phyloP scores from a whole-genome alignment of 257 asterid genomes.

The Solanum dulcamara region DNA sequence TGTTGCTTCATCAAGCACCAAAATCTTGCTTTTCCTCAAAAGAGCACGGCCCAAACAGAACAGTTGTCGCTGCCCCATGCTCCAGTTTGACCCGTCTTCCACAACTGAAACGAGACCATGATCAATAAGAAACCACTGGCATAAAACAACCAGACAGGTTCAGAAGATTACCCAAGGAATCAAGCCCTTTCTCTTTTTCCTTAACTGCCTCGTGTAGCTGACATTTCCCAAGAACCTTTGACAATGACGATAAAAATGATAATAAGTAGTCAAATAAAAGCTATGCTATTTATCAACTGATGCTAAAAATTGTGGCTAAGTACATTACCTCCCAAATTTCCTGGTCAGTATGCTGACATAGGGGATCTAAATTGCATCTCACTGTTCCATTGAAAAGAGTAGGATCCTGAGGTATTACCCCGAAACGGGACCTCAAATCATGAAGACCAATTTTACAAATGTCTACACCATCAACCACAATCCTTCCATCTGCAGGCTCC shows the following conservation, averaged over 20 bases:
- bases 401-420: slow-evolving; percentile 96
- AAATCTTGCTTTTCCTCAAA: slow-evolving; percentile 68
- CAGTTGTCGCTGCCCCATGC: slow-evolving; percentile 79
- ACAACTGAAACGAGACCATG: slow-evolving; percentile 28
- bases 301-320: background rate
- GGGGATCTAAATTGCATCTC: slow-evolving; percentile 73
- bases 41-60: slow-evolving; percentile 86
- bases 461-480: slow-evolving; percentile 54
- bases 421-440: slow-evolving; percentile 61
- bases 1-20: slow-evolving; percentile 95
- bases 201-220: slow-evolving; percentile 84
- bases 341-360: slow-evolving; percentile 59
- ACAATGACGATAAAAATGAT: background rate
- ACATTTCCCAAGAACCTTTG: slow-evolving; percentile 75
- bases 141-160: background rate
- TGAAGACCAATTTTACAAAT: slow-evolving; percentile 63
- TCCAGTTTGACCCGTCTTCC: slow-evolving; percentile 91
- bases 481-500: slow-evolving; percentile 62
- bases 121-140: background rate
- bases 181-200: slow-evolving; percentile 63
- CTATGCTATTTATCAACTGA: background rate
- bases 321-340: slow-evolving; percentile 78
- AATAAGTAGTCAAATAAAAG: background rate
- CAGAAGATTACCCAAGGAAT: slow-evolving; percentile 46
- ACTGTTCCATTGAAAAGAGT: slow-evolving; percentile 89